phyloP scores from a whole-genome alignment of 495 filamentous ascomycete genomes.

The Sphaerosporella brunnea region DNA sequence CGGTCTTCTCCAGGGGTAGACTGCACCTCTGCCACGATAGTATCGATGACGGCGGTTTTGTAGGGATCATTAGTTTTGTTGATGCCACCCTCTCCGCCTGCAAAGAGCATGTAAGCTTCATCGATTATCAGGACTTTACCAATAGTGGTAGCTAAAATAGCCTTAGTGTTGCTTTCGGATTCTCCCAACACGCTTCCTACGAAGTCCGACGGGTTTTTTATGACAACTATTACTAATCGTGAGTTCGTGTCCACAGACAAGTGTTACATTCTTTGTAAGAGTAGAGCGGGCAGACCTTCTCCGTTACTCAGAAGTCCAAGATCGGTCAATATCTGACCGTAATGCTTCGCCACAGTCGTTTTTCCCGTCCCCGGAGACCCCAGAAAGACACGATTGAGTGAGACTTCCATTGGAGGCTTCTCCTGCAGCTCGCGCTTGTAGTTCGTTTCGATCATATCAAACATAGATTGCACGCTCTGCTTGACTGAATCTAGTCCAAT shows the following conservation, averaged over 20 bases:
- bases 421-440: conserved; percentile 46
- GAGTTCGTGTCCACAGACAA: not conserved
- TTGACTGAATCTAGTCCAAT: conserved; percentile 48
- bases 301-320: conserved; percentile 41
- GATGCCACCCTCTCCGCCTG: conserved; percentile 18
- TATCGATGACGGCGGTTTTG: conserved; percentile 50
- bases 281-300: conserved; percentile 33
- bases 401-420: conserved; percentile 36
- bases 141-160: conserved; percentile 41
- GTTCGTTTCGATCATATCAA: conserved; percentile 43
- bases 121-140: conserved; percentile 63
- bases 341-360: conserved; percentile 54
- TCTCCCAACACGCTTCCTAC: conserved; percentile 41
- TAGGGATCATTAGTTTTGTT: conserved; percentile 32
- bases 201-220: conserved; percentile 56
- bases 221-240: conserved; percentile 32
- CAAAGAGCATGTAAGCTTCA: conserved; percentile 44
- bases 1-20: conserved; percentile 55
- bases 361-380: conserved; percentile 57
- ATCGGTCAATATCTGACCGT: conserved; percentile 42
- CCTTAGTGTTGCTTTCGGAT: conserved; percentile 53
- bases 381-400: conserved; percentile 49
- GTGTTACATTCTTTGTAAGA: not conserved
- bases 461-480: conserved; percentile 36
- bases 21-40: conserved; percentile 64